Evolutionary conservation across 2,329 filamentous ascomycete genomes (phyloP).

Genomic region (Rachicladosporium sp.): DNA sequence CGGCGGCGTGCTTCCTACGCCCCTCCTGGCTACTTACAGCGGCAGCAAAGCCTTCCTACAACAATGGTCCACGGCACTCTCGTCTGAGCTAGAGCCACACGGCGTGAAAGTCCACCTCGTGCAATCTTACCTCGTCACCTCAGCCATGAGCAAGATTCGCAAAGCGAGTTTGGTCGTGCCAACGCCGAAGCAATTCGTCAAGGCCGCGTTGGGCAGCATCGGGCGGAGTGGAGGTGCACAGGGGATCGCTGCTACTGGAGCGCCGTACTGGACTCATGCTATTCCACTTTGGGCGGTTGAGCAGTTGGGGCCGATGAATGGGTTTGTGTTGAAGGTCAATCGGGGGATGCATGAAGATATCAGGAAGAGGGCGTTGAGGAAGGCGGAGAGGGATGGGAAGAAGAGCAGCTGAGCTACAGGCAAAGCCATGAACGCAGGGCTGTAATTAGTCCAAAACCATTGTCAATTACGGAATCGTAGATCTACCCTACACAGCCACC

Average conservation of each 20-base stretch:
- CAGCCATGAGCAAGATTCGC: slow-evolving; percentile 93
- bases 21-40: slow-evolving; percentile 88
- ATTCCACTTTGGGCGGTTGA: slow-evolving; percentile 73
- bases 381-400: slow-evolving; percentile 71
- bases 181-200: slow-evolving; percentile 70
- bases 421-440: too few species aligned
- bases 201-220: slow-evolving; percentile 64
- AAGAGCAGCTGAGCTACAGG: too few species aligned
- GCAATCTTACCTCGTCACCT: slow-evolving; percentile 84
- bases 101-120: slow-evolving; percentile 85
- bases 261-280: slow-evolving; percentile 86
- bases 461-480: too few species aligned
- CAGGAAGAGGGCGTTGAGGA: slow-evolving; percentile 66
- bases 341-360: slow-evolving; percentile 70
- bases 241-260: slow-evolving; percentile 68
- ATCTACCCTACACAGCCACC: neutral
- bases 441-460: too few species aligned
- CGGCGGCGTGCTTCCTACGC: slow-evolving; percentile 81
- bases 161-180: slow-evolving; percentile 67
- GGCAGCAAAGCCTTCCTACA: slow-evolving; percentile 97
- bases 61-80: slow-evolving; percentile 83
- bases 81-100: slow-evolving; percentile 65
- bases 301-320: slow-evolving; percentile 47
- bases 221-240: slow-evolving; percentile 67
- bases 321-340: slow-evolving; percentile 48